Evolutionary conservation across 306 rosid genomes (phyloP).

Genomic region (Prunus kanzakura): DNA sequence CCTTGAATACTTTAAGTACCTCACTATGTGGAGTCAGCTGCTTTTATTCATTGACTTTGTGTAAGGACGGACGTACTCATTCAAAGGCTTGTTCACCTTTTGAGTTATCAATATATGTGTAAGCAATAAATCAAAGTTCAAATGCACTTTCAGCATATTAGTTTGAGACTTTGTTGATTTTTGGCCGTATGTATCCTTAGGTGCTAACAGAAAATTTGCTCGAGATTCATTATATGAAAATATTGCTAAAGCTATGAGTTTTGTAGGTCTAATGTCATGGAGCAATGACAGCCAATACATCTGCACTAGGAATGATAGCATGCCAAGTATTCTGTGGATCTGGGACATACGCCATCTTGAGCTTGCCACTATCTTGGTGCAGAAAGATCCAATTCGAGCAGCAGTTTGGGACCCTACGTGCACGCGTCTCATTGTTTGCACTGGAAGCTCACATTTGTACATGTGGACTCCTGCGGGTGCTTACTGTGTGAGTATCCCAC

Average conservation of each 20-base stretch:
- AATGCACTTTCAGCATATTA: background rate
- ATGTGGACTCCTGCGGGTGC: conserved; percentile 98
- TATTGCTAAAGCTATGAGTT: conserved; percentile 7
- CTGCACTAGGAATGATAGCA: conserved; percentile 87
- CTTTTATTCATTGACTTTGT: background rate
- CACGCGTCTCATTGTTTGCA: conserved; percentile 77
- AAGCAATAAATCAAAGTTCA: background rate
- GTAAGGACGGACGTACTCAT: no score
- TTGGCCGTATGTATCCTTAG: background rate
- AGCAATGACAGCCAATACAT: conserved; percentile 91
- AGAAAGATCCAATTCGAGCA: conserved; percentile 79
- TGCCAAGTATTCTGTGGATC: conserved; percentile 88
- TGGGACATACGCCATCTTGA: conserved; percentile 93
- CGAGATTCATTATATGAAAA: background rate
- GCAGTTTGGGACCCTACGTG: conserved; percentile 93
- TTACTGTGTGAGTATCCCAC: conserved; percentile 73
- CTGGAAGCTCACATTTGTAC: conserved; percentile 79
- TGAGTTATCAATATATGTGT: background rate
- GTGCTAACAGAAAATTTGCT: background rate
- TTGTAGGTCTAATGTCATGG: conserved; percentile 79
- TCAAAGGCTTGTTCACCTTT: background rate
- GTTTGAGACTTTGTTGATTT: background rate
- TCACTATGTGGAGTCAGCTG: background rate
- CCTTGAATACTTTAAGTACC: background rate
- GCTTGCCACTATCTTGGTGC: conserved; percentile 78